Evolutionary conservation across 2,329 filamentous ascomycete genomes (phyloP).

Genomic region (Colletotrichum musae): DNA sequence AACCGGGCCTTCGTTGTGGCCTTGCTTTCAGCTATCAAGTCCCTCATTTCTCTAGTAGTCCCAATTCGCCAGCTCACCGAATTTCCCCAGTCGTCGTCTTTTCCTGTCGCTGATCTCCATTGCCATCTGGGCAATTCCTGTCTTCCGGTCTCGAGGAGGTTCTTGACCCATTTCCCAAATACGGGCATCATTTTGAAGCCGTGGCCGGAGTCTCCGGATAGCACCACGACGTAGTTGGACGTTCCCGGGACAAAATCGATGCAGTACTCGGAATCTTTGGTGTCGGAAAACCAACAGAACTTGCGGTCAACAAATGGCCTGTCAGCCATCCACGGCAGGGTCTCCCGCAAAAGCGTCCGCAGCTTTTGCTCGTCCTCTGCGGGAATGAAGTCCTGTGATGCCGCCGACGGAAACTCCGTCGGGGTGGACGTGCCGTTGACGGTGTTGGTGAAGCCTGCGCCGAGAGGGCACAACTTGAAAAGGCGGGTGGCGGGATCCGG

Average conservation of each 20-base stretch:
- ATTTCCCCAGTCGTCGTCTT: slow-evolving; percentile 46
- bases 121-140: slow-evolving; percentile 64
- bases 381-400: slow-evolving; percentile 59
- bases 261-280: slow-evolving; percentile 71
- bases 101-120: slow-evolving; percentile 59
- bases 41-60: slow-evolving; percentile 44
- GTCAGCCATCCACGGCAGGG: slow-evolving; percentile 66
- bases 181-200: slow-evolving; percentile 75
- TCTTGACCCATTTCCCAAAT: slow-evolving; percentile 65
- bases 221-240: slow-evolving; percentile 59
- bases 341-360: slow-evolving; percentile 64
- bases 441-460: slow-evolving; percentile 68
- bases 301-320: slow-evolving; percentile 69
- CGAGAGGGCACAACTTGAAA: slow-evolving; percentile 72
- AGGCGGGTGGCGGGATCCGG: slow-evolving; percentile 70
- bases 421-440: slow-evolving; percentile 17
- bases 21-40: slow-evolving; percentile 23
- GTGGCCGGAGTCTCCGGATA: slow-evolving; percentile 73
- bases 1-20: slow-evolving; percentile 1
- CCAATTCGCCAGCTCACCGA: slow-evolving; percentile 56
- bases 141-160: slow-evolving; percentile 58
- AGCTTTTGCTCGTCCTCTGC: slow-evolving; percentile 66
- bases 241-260: slow-evolving; percentile 71
- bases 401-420: slow-evolving; percentile 52
- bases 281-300: slow-evolving; percentile 76